A percentile compares a stretch with the other conserved stretches of the same genome.
Conservation (phyloP, 164 flowering plant species). For the Sedum album region DNA sequence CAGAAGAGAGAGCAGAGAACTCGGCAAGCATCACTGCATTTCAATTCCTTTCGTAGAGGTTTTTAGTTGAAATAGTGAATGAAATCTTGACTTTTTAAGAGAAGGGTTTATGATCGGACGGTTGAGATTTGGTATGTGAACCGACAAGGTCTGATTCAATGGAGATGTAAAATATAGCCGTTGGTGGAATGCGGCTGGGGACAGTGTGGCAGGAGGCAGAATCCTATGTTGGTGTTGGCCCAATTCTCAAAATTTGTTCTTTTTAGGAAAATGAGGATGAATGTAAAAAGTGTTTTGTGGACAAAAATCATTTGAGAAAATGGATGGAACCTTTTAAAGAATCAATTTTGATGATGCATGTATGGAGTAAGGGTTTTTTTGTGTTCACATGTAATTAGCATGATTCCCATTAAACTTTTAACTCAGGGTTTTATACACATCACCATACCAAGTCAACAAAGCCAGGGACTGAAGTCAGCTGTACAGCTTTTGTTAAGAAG, state of each 20-base stretch:
- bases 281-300: background rate
- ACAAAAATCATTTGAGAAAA: constrained; percentile 14
- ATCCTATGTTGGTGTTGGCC: background rate
- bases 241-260: background rate
- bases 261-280: background rate
- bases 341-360: no score
- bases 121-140: background rate
- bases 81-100: no score
- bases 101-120: constrained; percentile 8
- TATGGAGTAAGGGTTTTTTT: no score
- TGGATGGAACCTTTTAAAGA: no score
- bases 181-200: constrained; percentile 9
- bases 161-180: constrained; percentile 15
- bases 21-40: constrained; percentile 17
- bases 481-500: no score
- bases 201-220: background rate
- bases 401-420: no score
- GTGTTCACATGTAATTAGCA: no score
- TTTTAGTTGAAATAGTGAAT: background rate
- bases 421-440: no score
- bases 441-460: no score
- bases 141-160: constrained; percentile 8
- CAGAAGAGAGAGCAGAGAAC: constrained; percentile 15
- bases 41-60: no score
- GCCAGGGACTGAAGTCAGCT: no score